Evolutionary conservation across 495 filamentous ascomycete genomes (phyloP).

Genomic region (Penicillium herquei): DNA sequence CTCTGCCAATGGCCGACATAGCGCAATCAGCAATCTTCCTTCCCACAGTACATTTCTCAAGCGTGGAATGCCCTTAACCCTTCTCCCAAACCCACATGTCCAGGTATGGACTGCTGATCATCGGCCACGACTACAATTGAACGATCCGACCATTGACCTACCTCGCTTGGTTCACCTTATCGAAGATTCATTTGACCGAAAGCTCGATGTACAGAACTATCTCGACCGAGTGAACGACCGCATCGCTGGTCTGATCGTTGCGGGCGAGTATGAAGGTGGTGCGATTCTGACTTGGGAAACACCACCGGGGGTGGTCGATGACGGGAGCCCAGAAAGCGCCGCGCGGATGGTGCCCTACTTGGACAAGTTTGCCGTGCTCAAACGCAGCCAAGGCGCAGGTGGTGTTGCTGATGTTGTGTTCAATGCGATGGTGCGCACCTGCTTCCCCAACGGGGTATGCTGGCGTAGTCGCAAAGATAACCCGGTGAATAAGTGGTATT

Average conservation of each 20-base stretch:
- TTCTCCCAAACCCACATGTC: constrained; percentile 67
- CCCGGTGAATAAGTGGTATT: constrained; percentile 93
- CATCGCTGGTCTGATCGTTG: constrained; percentile 88
- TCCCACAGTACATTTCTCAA: constrained; percentile 79
- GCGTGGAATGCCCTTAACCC: constrained; percentile 82
- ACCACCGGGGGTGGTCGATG: constrained; percentile 56
- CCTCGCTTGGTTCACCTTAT: constrained; percentile 81
- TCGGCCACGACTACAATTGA: constrained; percentile 58
- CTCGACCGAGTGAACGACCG: constrained; percentile 70
- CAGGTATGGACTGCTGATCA: constrained; percentile 65
- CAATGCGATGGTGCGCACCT: constrained; percentile 86
- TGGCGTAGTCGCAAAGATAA: constrained; percentile 82
- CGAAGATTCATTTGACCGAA: constrained; percentile 88
- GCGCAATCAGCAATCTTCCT: constrained; percentile 27
- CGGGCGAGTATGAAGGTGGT: constrained; percentile 94
- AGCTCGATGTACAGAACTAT: constrained; percentile 81
- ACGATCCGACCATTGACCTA: constrained; percentile 78
- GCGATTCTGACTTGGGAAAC: constrained; percentile 94
- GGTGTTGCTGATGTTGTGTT: constrained; percentile 95
- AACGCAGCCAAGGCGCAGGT: constrained; percentile 81
- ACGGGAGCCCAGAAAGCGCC: constrained; percentile 48
- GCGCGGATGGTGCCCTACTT: constrained; percentile 81
- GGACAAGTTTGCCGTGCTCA: constrained; percentile 95
- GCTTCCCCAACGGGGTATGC: constrained; percentile 77
- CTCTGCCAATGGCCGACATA: constrained; percentile 18